phyloP scores from a whole-genome alignment of 2,329 filamentous ascomycete species.

The Amauroascus niger region DNA sequence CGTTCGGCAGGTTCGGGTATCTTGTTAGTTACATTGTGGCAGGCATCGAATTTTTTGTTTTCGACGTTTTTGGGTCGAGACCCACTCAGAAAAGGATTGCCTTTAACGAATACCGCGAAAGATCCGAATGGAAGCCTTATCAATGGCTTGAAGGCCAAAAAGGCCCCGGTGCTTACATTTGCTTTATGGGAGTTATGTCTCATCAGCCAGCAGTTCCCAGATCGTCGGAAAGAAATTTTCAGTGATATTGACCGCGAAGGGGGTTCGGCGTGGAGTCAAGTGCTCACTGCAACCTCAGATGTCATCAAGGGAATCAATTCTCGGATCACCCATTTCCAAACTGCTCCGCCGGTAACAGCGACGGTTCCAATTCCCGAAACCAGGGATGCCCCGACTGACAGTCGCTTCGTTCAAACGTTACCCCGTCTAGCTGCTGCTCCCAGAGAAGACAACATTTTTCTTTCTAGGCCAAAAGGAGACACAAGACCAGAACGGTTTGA shows the following conservation, averaged over 20 bases:
- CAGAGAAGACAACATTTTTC: slow-evolving; percentile 41
- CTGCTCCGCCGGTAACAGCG: slow-evolving; percentile 30
- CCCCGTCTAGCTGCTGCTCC: slow-evolving; percentile 43
- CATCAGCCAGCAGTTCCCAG: slow-evolving; percentile 64
- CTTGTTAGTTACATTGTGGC: slow-evolving; percentile 64
- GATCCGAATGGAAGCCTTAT: slow-evolving; percentile 86
- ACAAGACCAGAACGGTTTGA: slow-evolving; percentile 31
- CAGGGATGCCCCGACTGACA: slow-evolving; percentile 30
- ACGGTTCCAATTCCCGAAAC: slow-evolving; percentile 23
- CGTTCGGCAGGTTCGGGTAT: slow-evolving; percentile 54
- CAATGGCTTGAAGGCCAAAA: slow-evolving; percentile 74
- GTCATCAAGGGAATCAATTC: slow-evolving; percentile 57
- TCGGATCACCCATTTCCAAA: slow-evolving; percentile 56
- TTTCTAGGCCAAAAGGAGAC: slow-evolving; percentile 30
- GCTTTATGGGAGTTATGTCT: slow-evolving; percentile 84
- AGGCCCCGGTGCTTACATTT: slow-evolving; percentile 66
- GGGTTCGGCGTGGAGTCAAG: slow-evolving; percentile 71
- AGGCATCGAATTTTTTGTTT: slow-evolving; percentile 66
- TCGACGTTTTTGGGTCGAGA: slow-evolving; percentile 68
- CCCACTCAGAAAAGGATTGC: slow-evolving; percentile 73
- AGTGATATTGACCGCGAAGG: slow-evolving; percentile 75
- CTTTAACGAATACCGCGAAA: slow-evolving; percentile 73
- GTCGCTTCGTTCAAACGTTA: slow-evolving; percentile 36
- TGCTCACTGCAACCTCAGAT: slow-evolving; percentile 59
- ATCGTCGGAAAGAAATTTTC: slow-evolving; percentile 73